phyloP scores from a whole-genome alignment of 768 basidiomycete species.

The Lentinula sp. region DNA sequence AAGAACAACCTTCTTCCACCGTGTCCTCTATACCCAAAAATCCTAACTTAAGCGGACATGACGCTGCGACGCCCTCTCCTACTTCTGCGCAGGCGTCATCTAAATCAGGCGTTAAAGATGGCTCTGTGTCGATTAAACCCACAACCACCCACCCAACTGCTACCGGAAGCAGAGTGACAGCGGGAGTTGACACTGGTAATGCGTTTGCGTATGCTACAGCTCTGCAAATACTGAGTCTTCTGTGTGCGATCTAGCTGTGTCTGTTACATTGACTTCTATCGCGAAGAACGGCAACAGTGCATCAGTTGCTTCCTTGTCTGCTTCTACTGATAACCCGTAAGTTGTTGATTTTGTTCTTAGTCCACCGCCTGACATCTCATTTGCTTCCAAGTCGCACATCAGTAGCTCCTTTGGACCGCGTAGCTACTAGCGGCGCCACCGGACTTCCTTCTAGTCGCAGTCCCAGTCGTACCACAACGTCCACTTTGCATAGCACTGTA shows the following conservation, averaged over 20 bases:
- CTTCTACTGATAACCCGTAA: neutral
- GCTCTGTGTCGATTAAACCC: neutral
- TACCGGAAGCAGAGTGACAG: neutral
- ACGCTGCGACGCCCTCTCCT: neutral
- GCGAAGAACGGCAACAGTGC: neutral
- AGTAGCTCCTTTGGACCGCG: too few relatives aligned
- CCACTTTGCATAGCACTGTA: neutral
- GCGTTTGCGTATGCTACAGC: neutral
- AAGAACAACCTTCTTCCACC: neutral
- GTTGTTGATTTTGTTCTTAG: neutral
- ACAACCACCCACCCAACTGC: neutral
- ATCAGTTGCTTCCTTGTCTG: too few relatives aligned
- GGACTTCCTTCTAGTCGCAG: neutral
- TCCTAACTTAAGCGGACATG: neutral
- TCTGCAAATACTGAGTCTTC: neutral
- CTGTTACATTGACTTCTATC: neutral
- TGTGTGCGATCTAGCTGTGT: neutral
- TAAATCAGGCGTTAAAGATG: neutral
- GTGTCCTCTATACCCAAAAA: neutral
- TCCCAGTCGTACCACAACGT: neutral
- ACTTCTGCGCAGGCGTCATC: neutral
- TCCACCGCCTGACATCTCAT: too few relatives aligned
- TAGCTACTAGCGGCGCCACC: neutral
- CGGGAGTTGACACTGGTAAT: neutral
- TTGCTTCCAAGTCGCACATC: too few relatives aligned